Conservation (phyloP, 2,329 filamentous ascomycete genomes). For the Coleophoma cylindrospora region DNA sequence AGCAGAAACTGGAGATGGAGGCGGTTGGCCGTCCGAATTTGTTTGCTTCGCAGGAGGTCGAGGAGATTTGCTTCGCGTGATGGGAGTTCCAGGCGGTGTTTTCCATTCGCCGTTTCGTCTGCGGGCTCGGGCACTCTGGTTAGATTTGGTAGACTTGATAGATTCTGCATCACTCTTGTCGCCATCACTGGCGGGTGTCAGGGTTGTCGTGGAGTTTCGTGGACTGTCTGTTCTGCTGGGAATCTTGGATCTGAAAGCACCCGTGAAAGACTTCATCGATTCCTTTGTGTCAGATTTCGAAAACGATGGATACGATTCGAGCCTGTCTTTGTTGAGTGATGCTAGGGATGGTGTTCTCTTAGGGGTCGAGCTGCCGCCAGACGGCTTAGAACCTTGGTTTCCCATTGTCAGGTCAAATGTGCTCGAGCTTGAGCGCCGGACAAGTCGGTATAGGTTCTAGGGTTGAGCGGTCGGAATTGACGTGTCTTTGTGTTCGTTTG, state of each 20-base stretch:
- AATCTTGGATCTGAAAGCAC: constrained; percentile 78
- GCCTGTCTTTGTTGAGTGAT: constrained; percentile 25
- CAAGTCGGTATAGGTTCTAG: neutral
- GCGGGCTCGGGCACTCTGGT: constrained; percentile 40
- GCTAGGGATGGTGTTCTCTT: constrained; percentile 22
- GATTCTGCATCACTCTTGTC: constrained; percentile 73
- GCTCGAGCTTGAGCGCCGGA: neutral
- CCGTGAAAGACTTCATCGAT: constrained; percentile 80
- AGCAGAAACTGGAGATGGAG: constrained; percentile 84
- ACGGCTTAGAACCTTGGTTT: constrained; percentile 59
- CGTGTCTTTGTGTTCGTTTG: too few species aligned
- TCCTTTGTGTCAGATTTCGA: constrained; percentile 90
- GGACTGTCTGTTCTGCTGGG: constrained; percentile 76
- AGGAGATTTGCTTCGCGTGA: constrained; percentile 27
- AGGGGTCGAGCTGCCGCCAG: constrained; percentile 20
- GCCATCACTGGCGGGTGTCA: constrained; percentile 43
- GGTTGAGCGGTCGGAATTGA: too few species aligned
- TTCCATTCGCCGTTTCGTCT: constrained; percentile 29
- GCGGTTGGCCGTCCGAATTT: constrained; percentile 51
- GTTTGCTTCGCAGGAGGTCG: constrained; percentile 21
- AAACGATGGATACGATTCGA: constrained; percentile 89
- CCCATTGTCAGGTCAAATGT: constrained; percentile 49
- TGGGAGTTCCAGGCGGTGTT: neutral
- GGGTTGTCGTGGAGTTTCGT: constrained; percentile 61
- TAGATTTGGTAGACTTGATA: constrained; percentile 60